Evolutionary conservation across 345 rosid genomes (phyloP), one percentile per base, ranked within the genome.

Genomic region (Eucalyptus sp.): DNA sequence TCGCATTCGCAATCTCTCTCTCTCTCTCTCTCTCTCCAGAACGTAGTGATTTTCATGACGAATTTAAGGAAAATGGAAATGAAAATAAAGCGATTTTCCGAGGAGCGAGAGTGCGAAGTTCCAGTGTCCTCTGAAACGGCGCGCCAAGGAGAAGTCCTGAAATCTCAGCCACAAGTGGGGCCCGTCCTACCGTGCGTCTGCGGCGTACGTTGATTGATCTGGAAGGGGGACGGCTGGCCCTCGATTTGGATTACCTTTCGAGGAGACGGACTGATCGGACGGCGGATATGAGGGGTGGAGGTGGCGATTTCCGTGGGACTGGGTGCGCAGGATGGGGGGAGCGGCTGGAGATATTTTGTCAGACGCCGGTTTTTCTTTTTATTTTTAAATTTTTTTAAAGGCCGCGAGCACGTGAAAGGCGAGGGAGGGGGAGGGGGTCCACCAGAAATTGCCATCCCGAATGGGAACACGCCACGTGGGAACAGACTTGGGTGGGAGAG

Each of bases 381-480:
- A 0, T 15, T n/a, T 14, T 7, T 22, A 3, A 10, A 33, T 2
- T 8, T 68, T 4, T 31, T 15, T 2, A 9, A 24, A 5, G 27
- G 27, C 16, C 1, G 48, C 27, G 48, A 20, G 5, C 24, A 25
- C 84, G 84, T 6, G 84, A 24, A 24, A 76, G 29, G 14, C 0
- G 27, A 25, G 62, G 12, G 33, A 24, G 33, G 2, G 31, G 31
- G 80, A 15, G 86, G 22, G n/a, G n/a, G 24, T 33, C 91, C 37
- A 81, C n/a, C 56, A 81, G 86, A 88, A 90, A 83, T 68, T 68
- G 89, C 41, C 62, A 14, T 31, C 2, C 33, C 89, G 44, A 92
- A 92, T 88, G 68, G 89, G 27, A 85, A 62, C 22, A 10, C 87
- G 91, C 86, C 92, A 92, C 87, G 91, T 91, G 66, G 58, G 1